phyloP scores from a whole-genome alignment of 305 asterid species.

The Coffea humblotiana region DNA sequence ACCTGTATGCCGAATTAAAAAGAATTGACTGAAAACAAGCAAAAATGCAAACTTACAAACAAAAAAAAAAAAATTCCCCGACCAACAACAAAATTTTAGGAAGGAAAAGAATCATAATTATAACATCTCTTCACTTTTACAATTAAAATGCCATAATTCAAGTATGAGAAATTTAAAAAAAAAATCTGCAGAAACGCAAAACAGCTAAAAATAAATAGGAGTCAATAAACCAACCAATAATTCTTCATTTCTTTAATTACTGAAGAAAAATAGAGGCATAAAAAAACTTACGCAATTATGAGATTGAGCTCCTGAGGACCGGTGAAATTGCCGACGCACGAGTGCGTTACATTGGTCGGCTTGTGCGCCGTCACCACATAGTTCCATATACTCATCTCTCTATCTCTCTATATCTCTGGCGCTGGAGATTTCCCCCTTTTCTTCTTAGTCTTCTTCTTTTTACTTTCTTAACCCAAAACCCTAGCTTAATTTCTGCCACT shows the following conservation, averaged over 20 bases:
- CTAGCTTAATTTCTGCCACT: neutral
- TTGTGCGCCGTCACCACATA: constrained; percentile 99
- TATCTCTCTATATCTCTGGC: neutral
- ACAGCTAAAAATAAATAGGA: too few species aligned
- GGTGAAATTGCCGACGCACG: constrained; percentile 97
- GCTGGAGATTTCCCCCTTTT: neutral
- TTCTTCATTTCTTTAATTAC: neutral
- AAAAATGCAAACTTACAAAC: neutral
- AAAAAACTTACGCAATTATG: constrained; percentile 65
- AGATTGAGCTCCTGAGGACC: constrained; percentile 94
- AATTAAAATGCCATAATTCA: neutral
- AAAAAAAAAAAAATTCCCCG: neutral
- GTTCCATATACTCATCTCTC: constrained; percentile 84
- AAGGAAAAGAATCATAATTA: neutral
- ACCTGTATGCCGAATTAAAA: too few species aligned
- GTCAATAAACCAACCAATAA: neutral
- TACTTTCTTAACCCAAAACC: neutral
- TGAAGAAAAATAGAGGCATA: neutral
- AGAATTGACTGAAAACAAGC: neutral
- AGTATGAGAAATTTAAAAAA: neutral
- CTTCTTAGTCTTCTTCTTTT: neutral
- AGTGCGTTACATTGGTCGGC: constrained; percentile 95
- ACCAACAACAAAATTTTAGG: neutral
- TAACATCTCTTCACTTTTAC: neutral
- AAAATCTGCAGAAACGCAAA: neutral